Evolutionary conservation across 257 asterid species (phyloP).

Genomic region (Anisodus tanguticus): DNA sequence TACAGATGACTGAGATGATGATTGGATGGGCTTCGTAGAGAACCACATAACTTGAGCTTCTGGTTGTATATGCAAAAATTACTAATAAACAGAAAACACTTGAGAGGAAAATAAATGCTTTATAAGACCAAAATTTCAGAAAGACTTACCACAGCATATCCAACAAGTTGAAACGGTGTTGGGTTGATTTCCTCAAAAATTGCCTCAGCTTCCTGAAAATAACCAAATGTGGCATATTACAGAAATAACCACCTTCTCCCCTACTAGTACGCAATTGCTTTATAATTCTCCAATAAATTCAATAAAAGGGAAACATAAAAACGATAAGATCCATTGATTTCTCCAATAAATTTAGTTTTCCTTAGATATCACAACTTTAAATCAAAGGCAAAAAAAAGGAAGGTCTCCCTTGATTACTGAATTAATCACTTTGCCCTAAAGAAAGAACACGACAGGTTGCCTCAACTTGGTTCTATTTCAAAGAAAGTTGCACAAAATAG

Average conservation of each 20-base stretch:
- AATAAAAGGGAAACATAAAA: background rate
- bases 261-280: conserved; percentile 9
- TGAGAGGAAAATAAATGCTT: background rate
- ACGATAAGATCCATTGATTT: background rate
- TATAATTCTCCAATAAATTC: background rate
- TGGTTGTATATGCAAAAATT: conserved; percentile 27
- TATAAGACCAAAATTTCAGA: background rate
- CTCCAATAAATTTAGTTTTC: conserved; percentile 1
- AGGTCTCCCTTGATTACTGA: background rate
- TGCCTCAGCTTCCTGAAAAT: conserved; percentile 84
- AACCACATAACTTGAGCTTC: conserved; percentile 24
- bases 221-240: conserved; percentile 18
- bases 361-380: background rate
- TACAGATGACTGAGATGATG: background rate
- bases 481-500: background rate
- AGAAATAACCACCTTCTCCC: background rate
- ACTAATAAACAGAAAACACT: conserved; percentile 20
- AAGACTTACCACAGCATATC: conserved; percentile 62
- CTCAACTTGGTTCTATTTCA: background rate
- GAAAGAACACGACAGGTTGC: background rate
- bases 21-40: background rate
- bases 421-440: background rate
- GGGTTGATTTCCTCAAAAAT: conserved; percentile 83
- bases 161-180: conserved; percentile 69
- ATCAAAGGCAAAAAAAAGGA: background rate